Conservation (phyloP, 345 rosid species). For the Citrus medica region DNA sequence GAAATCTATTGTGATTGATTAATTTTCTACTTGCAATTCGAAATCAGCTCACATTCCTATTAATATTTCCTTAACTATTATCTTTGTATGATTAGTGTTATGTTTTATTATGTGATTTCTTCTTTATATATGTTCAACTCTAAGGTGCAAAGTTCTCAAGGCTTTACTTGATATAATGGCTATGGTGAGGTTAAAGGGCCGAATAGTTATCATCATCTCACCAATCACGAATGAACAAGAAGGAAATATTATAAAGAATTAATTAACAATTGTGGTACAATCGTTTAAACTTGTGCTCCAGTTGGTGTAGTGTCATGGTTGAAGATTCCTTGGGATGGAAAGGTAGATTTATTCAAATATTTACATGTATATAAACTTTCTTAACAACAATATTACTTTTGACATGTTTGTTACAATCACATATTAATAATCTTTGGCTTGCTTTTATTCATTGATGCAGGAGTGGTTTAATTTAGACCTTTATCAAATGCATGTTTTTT, state of each 20-base stretch:
- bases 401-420: not conserved
- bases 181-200: not conserved
- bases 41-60: too few relatives aligned
- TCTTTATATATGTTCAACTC: not conserved
- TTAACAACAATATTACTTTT: not conserved
- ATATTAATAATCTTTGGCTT: not conserved
- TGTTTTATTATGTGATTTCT: not conserved
- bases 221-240: not conserved
- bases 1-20: too few relatives aligned
- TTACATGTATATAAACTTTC: too few relatives aligned
- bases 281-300: not conserved
- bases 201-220: not conserved
- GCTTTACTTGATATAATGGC: not conserved
- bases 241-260: not conserved
- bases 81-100: too few relatives aligned
- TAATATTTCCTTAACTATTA: too few relatives aligned
- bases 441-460: not conserved
- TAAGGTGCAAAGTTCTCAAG: not conserved
- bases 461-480: not conserved
- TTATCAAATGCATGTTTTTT: not conserved
- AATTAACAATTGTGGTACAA: not conserved
- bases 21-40: too few relatives aligned
- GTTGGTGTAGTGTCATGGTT: not conserved
- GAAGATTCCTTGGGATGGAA: too few relatives aligned
- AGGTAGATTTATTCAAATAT: too few relatives aligned